Evolutionary conservation across 345 rosid species (phyloP).

Genomic region (Psidium friedrichsthalianum): DNA sequence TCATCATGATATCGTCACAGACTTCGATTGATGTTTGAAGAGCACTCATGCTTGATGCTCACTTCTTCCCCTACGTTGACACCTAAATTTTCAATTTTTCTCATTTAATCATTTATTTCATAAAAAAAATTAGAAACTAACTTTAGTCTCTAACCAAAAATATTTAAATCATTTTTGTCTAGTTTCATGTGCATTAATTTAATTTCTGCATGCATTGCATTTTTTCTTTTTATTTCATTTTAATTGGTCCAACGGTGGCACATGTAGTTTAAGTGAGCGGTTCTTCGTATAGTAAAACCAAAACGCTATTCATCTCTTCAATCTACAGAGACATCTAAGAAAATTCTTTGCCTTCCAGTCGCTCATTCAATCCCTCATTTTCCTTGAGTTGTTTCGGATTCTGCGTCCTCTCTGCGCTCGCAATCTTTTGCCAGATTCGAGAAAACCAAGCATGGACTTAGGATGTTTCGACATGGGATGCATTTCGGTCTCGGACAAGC

Average conservation of each 20-base stretch:
- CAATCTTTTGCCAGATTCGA: not conserved
- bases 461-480: slow-evolving; percentile 69
- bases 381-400: not conserved
- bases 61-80: not conserved
- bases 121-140: too few species aligned
- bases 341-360: not conserved
- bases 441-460: slow-evolving; percentile 38
- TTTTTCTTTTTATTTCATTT: too few species aligned
- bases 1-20: not conserved
- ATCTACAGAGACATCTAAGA: not conserved
- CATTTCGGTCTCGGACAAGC: slow-evolving; percentile 28
- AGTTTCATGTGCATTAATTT: too few species aligned
- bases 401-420: not conserved
- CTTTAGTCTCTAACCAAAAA: too few species aligned
- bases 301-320: not conserved
- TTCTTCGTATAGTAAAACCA: too few species aligned
- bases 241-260: too few species aligned
- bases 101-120: too few species aligned
- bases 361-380: not conserved
- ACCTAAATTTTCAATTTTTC: too few species aligned
- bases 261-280: too few species aligned
- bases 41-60: too few species aligned
- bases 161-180: too few species aligned
- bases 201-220: too few species aligned
- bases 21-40: slow-evolving; percentile 17